Conservation (phyloP, 2,329 filamentous ascomycete genomes). For the Myriangium duriaei region DNA sequence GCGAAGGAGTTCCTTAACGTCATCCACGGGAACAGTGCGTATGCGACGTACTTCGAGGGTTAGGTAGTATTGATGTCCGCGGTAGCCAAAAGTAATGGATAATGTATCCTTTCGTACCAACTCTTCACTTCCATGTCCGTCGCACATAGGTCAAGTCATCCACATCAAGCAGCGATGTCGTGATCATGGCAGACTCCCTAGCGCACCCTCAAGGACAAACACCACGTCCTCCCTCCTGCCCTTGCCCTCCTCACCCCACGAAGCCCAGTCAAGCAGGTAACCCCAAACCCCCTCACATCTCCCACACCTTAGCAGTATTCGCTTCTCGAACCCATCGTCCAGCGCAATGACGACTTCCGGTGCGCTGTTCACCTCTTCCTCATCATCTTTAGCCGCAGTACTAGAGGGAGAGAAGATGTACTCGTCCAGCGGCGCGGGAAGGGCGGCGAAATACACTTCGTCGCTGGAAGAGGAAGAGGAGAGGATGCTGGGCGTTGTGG, state of each 20-base stretch:
- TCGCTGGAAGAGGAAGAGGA: not conserved
- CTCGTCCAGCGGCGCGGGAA: slow-evolving; percentile 6
- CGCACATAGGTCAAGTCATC: not conserved
- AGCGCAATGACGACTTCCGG: slow-evolving; percentile 16
- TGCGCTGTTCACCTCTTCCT: not conserved
- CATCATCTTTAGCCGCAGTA: not conserved
- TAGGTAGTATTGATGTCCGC: not conserved
- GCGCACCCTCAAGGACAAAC: slow-evolving; percentile 52
- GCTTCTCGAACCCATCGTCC: slow-evolving; percentile 54
- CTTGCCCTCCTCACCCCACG: slow-evolving; percentile 26
- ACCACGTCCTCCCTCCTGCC: slow-evolving; percentile 36
- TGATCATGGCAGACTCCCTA: no score
- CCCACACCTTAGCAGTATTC: slow-evolving; percentile 45
- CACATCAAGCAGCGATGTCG: not conserved
- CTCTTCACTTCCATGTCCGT: no score
- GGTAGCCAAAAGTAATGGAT: no score
- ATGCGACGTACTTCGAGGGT: slow-evolving; percentile 30
- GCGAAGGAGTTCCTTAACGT: slow-evolving; percentile 45
- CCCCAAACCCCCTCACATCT: slow-evolving; percentile 49
- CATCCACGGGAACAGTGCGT: slow-evolving; percentile 37
- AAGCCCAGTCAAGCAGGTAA: slow-evolving; percentile 46
- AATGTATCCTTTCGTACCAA: no score
- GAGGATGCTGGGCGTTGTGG: not conserved
- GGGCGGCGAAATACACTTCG: not conserved
- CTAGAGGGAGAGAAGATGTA: slow-evolving; percentile 12